Percentiles rank a stretch among this genome's conserved stretches.
Conservation (phyloP, 2,329 filamentous ascomycete genomes). For the Neofusicoccum umdonicola region DNA sequence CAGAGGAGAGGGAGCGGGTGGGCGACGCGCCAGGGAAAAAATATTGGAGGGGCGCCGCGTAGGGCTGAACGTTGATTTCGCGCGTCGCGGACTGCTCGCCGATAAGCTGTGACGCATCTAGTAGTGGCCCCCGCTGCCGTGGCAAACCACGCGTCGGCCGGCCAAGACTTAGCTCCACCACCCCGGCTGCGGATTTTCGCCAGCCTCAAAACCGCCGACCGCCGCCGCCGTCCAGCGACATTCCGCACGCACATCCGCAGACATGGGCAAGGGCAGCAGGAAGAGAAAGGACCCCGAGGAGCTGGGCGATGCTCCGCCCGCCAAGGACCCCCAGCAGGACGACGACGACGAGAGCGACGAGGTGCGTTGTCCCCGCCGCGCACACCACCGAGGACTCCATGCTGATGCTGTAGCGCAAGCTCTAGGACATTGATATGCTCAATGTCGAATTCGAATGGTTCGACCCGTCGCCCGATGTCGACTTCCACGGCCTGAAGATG, state of each 20-base stretch:
- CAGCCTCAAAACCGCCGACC: background rate
- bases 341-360: constrained; percentile 39
- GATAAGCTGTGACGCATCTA: background rate
- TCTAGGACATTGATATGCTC: constrained; percentile 82
- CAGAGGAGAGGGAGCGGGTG: constrained; percentile 8
- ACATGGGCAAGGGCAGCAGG: constrained; percentile 37
- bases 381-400: constrained; percentile 4
- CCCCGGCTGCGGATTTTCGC: constrained; percentile 1
- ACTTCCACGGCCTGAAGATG: constrained; percentile 92
- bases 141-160: background rate
- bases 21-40: constrained; percentile 12
- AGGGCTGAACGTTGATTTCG: constrained; percentile 5
- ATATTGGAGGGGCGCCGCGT: constrained; percentile 8
- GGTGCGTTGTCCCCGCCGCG: constrained; percentile 14
- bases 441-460: constrained; percentile 99
- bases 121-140: background rate
- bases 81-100: background rate
- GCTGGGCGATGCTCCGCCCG: constrained; percentile 34
- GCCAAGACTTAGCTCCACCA: background rate
- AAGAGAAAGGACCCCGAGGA: constrained; percentile 31
- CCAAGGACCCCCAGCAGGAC: constrained; percentile 29
- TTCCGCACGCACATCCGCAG: constrained; percentile 7
- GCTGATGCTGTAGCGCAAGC: constrained; percentile 17
- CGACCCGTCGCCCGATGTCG: constrained; percentile 82
- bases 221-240: background rate